phyloP scores from a whole-genome alignment of 2,329 filamentous ascomycete species.

The Coccinonectria pachysandricola region DNA sequence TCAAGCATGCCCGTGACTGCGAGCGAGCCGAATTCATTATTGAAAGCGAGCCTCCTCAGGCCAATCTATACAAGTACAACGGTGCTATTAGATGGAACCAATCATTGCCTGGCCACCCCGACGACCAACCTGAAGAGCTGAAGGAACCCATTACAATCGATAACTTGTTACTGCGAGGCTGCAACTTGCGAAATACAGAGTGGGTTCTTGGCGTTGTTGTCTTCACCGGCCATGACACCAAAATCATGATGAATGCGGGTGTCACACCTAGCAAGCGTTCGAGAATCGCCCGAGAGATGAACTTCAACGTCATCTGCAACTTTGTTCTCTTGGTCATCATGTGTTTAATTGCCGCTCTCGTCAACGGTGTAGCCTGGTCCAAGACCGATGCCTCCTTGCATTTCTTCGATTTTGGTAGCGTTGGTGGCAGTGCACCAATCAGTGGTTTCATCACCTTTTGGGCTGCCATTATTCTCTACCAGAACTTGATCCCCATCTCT shows the following conservation, averaged over 20 bases:
- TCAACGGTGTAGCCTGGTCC: constrained; percentile 75
- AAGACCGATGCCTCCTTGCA: constrained; percentile 62
- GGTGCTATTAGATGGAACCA: constrained; percentile 85
- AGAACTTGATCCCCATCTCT: constrained; percentile 97
- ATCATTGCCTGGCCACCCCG: constrained; percentile 49
- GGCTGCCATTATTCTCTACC: constrained; percentile 88
- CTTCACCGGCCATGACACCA: constrained; percentile 92
- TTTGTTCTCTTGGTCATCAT: constrained; percentile 82
- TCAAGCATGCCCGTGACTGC: constrained; percentile 86
- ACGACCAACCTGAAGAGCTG: constrained; percentile 62
- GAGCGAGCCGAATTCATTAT: constrained; percentile 80
- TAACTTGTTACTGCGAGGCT: constrained; percentile 87
- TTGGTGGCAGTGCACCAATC: constrained; percentile 62
- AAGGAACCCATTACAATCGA: constrained; percentile 89
- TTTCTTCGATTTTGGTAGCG: constrained; percentile 79
- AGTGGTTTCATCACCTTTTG: constrained; percentile 96
- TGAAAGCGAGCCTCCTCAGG: constrained; percentile 82
- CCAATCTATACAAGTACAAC: constrained; percentile 92
- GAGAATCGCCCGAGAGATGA: constrained; percentile 83
- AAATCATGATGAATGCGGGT: constrained; percentile 98
- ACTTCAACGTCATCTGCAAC: constrained; percentile 96
- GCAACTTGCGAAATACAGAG: constrained; percentile 88
- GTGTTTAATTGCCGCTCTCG: constrained; percentile 76
- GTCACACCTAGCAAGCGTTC: constrained; percentile 91
- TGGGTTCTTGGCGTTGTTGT: constrained; percentile 89